Evolutionary conservation across 129 eudicot species (phyloP), one percentile per base, ranked within the genome.

Genomic region (Arctium lappa): DNA sequence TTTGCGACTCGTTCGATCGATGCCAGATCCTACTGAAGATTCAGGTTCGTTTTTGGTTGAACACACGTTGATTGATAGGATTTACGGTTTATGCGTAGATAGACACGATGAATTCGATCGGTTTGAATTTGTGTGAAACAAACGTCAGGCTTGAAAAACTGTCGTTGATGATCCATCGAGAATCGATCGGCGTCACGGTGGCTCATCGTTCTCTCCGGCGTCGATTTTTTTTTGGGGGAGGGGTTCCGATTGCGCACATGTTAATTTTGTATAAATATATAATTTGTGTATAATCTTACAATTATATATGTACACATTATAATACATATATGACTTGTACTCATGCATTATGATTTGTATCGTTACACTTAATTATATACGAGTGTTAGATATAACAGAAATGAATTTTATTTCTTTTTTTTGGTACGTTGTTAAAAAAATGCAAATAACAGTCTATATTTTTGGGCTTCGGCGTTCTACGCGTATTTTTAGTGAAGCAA

Each of bases 1-100:
- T 78, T 82, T 53, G 94, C 85, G 74, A 88, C 83, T 78, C 85
- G 50, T 3, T 56, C 72, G 4, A 18, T 65, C 11, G 86, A 85
- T 69, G 66, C 79, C 31, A 48, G 86, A 74, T 60, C 84, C 7
- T 60, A 32, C 27, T 86, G 74, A 86, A 34, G 29, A 32, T 39
- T 75, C 66, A 74, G 36, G 72, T 56, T 83, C 42, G 27, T 2
- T 38, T 10, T 39, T 72, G 29, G 60, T 73, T 73, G 77, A 40
- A 39, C 5, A 34, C 9, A 65, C 33, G 34, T 29, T 32, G 48
- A 56, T 36, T 18, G 3, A 15, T 60, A 60, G 72, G 0, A 77
- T 60, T 77, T 68, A 66, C 39, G 32, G 36, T 68, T 37, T 77
- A 60, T 29, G 22, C 0, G 63, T 16, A 16, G 66, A 4, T 1